Percentiles rank a stretch among this genome's conserved stretches.
These are phyloP conservation scores for Isoetes taiwanensis DNA, from an alignment of 75 land plant genomes.

Conservation along the genomic window DNA sequence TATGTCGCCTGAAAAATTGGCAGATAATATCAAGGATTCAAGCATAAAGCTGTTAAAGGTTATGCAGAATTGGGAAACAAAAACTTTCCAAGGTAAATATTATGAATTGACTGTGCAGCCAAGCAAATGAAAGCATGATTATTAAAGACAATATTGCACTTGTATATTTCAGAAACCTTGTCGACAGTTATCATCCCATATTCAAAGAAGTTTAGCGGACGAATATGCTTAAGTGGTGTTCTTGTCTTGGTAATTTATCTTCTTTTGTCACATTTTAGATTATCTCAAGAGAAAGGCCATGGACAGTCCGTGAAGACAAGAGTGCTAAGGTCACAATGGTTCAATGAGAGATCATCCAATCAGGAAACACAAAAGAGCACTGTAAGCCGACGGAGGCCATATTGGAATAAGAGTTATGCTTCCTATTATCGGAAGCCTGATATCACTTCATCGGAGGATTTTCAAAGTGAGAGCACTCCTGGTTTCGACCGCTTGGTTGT, in stretches of 20 bases:
- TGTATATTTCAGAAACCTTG: background rate
- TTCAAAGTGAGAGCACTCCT: too few relatives aligned
- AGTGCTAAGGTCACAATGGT: conserved; percentile 18
- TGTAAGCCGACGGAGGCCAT: too few relatives aligned
- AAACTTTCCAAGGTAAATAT: background rate
- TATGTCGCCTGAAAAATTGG: too few relatives aligned
- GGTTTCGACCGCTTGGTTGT: background rate
- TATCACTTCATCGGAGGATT: too few relatives aligned
- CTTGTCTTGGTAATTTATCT: background rate
- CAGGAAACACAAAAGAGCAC: background rate
- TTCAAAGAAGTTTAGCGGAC: background rate
- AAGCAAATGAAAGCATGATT: background rate
- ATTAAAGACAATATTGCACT: background rate
- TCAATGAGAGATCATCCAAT: conserved; percentile 12
- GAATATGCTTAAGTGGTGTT: background rate
- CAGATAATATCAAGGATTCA: too few relatives aligned
- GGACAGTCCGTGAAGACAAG: conserved; percentile 17
- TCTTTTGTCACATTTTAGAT: background rate
- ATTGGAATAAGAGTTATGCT: too few relatives aligned
- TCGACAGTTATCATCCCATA: background rate
- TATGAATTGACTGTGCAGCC: too few relatives aligned
- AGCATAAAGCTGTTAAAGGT: too few relatives aligned
- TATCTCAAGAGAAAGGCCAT: background rate
- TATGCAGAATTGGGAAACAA: background rate
- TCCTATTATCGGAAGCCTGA: too few relatives aligned